Base-by-base conservation (phyloP, 2,329 filamentous ascomycete species). In the Talaromyces sp. region DNA sequence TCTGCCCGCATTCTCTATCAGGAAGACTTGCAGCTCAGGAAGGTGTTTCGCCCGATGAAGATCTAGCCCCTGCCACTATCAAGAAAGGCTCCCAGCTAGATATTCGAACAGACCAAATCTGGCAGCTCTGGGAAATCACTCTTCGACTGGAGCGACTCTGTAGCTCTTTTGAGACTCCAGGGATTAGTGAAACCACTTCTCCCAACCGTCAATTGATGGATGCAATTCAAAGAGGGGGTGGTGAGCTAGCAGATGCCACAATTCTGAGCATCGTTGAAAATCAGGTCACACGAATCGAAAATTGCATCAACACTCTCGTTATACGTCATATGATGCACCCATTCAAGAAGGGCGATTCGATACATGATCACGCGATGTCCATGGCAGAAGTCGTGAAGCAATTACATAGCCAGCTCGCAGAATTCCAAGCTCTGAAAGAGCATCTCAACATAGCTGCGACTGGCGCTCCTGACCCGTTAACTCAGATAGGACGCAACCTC, bases 91-190 rank as follows among this genome's bases (percentile, higher is more conserved):
- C 86, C 59, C 79, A 87, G 67, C 84, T 95, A 65, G 86, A 92
- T 60, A 89, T 98, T 67, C 91, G 96, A 67, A 90, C 93, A 0
- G 90, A 96, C 50, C 85, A 90, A 67, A 88, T 97, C 22, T 98
- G 93, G 92, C 87, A 87, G 63, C 82, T 99, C 13, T 98, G 94
- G 93, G 90, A 89, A 69, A 86, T 97, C 67, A 94, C 91, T 72
- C 80, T 98, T 67, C 87, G 94, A 57, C 83, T 99, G 31, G 95
- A 99, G 81, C 96, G 95, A 88, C 82, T 99, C 63, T 99, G 95
- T 78, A 93, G 90, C 73, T 87, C 88, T 57, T 82, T 99, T n/a
- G 93, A 98, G 77, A 87, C 87, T 63, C 83, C 86, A 2, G 85
- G 83, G 1, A 83, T 84, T 6, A 81, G 82, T 1, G 84, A 85